Evolutionary conservation across 2,329 filamentous ascomycete genomes (phyloP).

Genomic region (Paecilomyces dactylethromorphus): DNA sequence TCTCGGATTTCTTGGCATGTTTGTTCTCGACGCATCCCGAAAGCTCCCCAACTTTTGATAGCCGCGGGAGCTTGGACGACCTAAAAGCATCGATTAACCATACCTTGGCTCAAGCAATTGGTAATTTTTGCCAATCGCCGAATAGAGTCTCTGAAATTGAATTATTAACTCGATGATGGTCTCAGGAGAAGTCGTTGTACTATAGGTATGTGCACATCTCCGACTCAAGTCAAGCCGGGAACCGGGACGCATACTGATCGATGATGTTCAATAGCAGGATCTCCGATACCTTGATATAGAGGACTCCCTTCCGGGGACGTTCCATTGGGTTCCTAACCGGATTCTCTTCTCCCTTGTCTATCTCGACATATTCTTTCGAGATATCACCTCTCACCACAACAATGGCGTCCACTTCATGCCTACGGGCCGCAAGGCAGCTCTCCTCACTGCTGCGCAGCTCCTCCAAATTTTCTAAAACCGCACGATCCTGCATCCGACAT

Average conservation of each 20-base stretch:
- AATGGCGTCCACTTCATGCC: conserved; percentile 22
- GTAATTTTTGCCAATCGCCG: not conserved
- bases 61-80: not conserved
- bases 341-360: too few species aligned
- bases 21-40: not conserved
- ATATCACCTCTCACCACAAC: not conserved
- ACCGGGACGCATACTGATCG: not conserved
- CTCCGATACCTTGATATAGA: too few species aligned
- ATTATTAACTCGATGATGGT: not conserved
- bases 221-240: not conserved
- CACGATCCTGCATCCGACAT: conserved; percentile 9
- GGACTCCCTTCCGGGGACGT: too few species aligned
- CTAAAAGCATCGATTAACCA: not conserved
- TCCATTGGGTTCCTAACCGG: too few species aligned
- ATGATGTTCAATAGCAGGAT: not conserved
- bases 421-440: conserved; percentile 58
- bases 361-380: not conserved
- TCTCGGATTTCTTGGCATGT: not conserved
- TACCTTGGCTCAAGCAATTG: not conserved
- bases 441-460: conserved; percentile 46
- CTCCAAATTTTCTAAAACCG: not conserved
- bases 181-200: not conserved
- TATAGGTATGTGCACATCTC: not conserved
- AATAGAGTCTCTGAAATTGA: not conserved
- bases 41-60: not conserved